Percentiles rank a stretch among this genome's conserved stretches.
Evolutionary conservation across 1,284 basidiomycete genomes (phyloP).

Genomic region (Dichomitus squalens): DNA sequence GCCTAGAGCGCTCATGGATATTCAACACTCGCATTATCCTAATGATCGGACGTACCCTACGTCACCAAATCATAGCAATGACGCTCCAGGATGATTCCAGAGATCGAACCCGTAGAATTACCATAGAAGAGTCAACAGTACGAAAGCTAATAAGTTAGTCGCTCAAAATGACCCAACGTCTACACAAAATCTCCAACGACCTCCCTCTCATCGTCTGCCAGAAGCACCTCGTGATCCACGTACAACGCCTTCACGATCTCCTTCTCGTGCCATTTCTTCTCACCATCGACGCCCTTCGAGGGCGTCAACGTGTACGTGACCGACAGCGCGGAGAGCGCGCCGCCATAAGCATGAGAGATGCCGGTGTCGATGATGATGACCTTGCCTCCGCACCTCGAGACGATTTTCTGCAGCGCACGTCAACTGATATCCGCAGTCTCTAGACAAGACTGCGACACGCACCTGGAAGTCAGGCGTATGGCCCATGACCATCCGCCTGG

Average conservation of each 20-base stretch:
- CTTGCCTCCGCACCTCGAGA: constrained; percentile 81
- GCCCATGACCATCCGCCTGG: constrained; percentile 88
- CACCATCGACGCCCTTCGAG: constrained; percentile 32
- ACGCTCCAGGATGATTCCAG: background rate
- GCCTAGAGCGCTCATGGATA: too few species aligned
- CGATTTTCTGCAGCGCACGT: constrained; percentile 56
- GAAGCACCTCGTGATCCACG: constrained; percentile 52
- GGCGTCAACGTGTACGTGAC: constrained; percentile 80
- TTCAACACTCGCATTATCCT: too few species aligned
- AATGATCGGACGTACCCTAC: too few species aligned
- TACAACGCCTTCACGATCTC: constrained; percentile 85
- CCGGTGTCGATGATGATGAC: constrained; percentile 93
- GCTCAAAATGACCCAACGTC: constrained; percentile 1
- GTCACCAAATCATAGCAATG: too few species aligned
- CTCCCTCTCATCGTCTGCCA: constrained; percentile 53
- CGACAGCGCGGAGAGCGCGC: constrained; percentile 83
- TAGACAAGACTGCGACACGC: constrained; percentile 14
- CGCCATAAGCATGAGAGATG: constrained; percentile 94
- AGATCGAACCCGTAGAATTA: constrained; percentile 1
- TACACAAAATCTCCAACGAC: constrained; percentile 48
- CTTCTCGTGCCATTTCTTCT: constrained; percentile 66
- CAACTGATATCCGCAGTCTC: background rate
- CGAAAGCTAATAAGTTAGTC: constrained; percentile 18
- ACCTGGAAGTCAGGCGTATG: constrained; percentile 90
- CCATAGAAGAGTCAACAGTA: background rate